phyloP scores from a whole-genome alignment of 1,139 yeast genomes.

The Schizosaccharomyces versatilis region DNA sequence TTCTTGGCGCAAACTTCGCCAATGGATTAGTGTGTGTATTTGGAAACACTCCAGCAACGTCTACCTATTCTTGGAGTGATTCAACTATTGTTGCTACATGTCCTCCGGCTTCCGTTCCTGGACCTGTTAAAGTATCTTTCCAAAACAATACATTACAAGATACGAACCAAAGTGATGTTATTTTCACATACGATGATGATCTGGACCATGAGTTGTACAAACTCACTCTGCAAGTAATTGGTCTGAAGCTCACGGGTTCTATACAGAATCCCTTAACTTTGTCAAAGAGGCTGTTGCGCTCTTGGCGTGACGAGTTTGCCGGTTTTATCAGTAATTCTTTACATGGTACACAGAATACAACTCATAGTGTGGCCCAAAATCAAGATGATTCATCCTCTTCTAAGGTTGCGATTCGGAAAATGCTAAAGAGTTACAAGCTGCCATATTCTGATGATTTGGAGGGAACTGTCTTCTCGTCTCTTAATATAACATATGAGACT shows the following conservation, averaged over 20 bases:
- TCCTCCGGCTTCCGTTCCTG: slow-evolving; percentile 75
- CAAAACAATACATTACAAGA: slow-evolving; percentile 23
- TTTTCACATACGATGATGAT: slow-evolving; percentile 78
- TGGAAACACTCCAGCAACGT: slow-evolving; percentile 61
- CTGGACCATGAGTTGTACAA: slow-evolving; percentile 82
- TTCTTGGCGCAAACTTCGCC: slow-evolving; percentile 66
- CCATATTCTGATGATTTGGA: slow-evolving; percentile 31
- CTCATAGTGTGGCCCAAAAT: no score
- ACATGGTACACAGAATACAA: neutral
- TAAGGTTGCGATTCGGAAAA: slow-evolving; percentile 1
- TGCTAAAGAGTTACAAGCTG: slow-evolving; percentile 11
- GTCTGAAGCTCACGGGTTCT: slow-evolving; percentile 82
- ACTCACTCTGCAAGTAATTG: slow-evolving; percentile 79
- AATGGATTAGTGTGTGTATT: slow-evolving; percentile 67
- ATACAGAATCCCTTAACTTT: slow-evolving; percentile 50
- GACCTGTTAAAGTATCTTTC: slow-evolving; percentile 76
- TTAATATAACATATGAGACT: slow-evolving; percentile 39
- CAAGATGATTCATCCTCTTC: neutral
- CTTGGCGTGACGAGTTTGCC: slow-evolving; percentile 5
- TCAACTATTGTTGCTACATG: slow-evolving; percentile 78
- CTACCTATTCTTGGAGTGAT: slow-evolving; percentile 92
- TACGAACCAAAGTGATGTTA: slow-evolving; percentile 11
- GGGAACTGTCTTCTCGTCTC: slow-evolving; percentile 37
- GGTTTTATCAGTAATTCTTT: slow-evolving; percentile 4
- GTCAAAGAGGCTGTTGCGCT: slow-evolving; percentile 29